phyloP scores from a whole-genome alignment of 192 early-diverging fungal species.

The Dissophora globulifera region DNA sequence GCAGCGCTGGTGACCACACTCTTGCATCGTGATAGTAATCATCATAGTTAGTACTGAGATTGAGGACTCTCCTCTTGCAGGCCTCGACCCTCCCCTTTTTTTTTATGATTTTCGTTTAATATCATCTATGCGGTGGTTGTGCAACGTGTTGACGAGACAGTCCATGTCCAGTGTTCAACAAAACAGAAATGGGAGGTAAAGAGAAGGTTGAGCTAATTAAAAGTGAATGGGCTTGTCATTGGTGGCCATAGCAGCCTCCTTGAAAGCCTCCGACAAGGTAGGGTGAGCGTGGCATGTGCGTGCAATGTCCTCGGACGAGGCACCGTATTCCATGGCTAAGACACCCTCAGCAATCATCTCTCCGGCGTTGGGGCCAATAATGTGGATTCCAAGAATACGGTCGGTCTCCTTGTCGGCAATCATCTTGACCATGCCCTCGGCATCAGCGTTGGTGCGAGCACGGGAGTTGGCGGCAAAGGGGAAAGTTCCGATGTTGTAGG shows the following conservation, averaged over 20 bases:
- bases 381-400: conserved; percentile 96
- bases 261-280: conserved; percentile 97
- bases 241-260: conserved; percentile 96
- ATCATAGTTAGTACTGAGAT: no score
- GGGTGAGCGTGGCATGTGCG: conserved; percentile 98
- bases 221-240: conserved; percentile 85
- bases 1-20: no score
- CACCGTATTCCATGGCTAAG: conserved; percentile 97
- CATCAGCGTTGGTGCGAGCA: conserved; percentile 96
- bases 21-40: no score
- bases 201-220: no score
- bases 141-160: no score
- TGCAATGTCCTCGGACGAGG: conserved; percentile 97
- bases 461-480: conserved; percentile 97
- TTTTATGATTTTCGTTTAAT: no score
- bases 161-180: no score
- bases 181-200: neutral
- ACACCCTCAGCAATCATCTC: conserved; percentile 99
- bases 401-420: conserved; percentile 97
- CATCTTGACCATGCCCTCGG: conserved; percentile 95
- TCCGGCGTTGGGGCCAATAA: conserved; percentile 98
- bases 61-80: no score
- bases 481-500: conserved; percentile 93
- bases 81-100: no score
- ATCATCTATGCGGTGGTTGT: no score